Conservation (phyloP, 208 protist genomes). For the Leishmania tropica region DNA sequence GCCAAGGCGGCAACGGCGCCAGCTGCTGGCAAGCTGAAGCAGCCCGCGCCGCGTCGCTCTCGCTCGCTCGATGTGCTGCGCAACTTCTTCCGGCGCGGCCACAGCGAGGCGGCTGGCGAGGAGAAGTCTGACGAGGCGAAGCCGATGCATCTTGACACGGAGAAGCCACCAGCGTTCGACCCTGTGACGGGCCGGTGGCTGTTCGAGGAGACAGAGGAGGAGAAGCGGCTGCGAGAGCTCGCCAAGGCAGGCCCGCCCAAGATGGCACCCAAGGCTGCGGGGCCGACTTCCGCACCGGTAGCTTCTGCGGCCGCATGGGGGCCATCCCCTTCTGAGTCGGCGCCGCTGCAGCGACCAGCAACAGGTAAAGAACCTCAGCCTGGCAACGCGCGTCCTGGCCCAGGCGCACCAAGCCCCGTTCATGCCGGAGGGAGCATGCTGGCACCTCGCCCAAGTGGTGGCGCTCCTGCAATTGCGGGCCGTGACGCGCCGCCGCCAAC, state of each 20-base stretch:
- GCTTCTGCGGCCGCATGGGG: not conserved
- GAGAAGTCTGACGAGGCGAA: conserved; percentile 74
- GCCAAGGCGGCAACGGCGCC: not conserved
- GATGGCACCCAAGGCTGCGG: conserved; percentile 32
- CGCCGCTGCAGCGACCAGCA: not conserved
- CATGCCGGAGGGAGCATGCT: conserved; percentile 1
- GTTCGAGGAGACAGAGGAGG: conserved; percentile 84
- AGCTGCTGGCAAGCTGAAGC: conserved; percentile 5
- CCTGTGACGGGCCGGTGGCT: conserved; percentile 73
- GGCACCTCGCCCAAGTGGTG: conserved; percentile 3
- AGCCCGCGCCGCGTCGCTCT: conserved; percentile 37
- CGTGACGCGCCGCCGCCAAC: conserved; percentile 26
- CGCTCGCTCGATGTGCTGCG: conserved; percentile 61
- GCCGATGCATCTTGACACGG: conserved; percentile 88
- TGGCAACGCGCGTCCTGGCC: conserved; percentile 2
- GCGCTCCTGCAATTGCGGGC: not conserved
- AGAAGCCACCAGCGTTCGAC: conserved; percentile 77
- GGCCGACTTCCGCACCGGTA: conserved; percentile 1
- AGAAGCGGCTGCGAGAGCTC: conserved; percentile 68
- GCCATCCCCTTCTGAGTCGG: not conserved
- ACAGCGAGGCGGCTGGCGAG: conserved; percentile 22
- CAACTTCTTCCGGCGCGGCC: conserved; percentile 55
- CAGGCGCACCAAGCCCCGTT: not conserved
- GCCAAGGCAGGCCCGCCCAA: conserved; percentile 73
- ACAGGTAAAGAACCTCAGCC: not conserved